These are phyloP conservation scores for Pyrenula massariospora DNA, from an alignment of 495 filamentous ascomycete genomes.

Conservation along the genomic window DNA sequence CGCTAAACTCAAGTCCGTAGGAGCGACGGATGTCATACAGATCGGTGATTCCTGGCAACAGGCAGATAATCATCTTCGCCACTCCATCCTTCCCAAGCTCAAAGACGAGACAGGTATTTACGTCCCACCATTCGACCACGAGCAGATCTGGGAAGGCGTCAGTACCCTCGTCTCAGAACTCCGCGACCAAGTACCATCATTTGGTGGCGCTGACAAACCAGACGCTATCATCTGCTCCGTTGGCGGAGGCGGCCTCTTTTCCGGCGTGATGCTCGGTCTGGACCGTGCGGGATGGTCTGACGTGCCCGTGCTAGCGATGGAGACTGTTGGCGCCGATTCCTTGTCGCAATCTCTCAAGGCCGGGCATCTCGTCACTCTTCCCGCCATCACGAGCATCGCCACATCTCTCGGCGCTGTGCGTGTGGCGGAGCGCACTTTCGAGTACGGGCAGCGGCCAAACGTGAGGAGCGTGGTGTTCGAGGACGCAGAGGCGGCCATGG, in stretches of 20 bases:
- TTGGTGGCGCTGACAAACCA: constrained; percentile 25
- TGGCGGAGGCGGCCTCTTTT: constrained; percentile 80
- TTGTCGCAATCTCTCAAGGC: constrained; percentile 48
- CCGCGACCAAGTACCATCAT: constrained; percentile 36
- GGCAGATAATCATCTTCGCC: constrained; percentile 60
- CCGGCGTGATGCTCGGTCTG: constrained; percentile 66
- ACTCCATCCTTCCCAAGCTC: not conserved
- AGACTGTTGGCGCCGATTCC: constrained; percentile 71
- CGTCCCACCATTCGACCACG: constrained; percentile 70
- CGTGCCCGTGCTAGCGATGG: constrained; percentile 62
- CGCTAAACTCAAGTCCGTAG: constrained; percentile 53
- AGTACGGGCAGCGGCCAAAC: constrained; percentile 38
- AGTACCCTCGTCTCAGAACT: constrained; percentile 67
- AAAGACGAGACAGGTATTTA: constrained; percentile 66
- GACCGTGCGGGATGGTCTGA: constrained; percentile 12
- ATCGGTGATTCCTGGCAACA: constrained; percentile 63
- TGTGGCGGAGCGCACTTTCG: constrained; percentile 63
- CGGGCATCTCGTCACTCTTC: constrained; percentile 52
- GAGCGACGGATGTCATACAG: constrained; percentile 61
- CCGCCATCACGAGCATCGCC: constrained; percentile 69
- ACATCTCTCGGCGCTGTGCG: constrained; percentile 63
- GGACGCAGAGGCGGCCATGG: constrained; percentile 73
- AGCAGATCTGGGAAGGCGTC: constrained; percentile 73
- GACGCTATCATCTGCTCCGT: constrained; percentile 75
- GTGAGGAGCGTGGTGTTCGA: constrained; percentile 59